Conservation (phyloP, 257 asterid genomes). For the Solanum medicagineum region DNA sequence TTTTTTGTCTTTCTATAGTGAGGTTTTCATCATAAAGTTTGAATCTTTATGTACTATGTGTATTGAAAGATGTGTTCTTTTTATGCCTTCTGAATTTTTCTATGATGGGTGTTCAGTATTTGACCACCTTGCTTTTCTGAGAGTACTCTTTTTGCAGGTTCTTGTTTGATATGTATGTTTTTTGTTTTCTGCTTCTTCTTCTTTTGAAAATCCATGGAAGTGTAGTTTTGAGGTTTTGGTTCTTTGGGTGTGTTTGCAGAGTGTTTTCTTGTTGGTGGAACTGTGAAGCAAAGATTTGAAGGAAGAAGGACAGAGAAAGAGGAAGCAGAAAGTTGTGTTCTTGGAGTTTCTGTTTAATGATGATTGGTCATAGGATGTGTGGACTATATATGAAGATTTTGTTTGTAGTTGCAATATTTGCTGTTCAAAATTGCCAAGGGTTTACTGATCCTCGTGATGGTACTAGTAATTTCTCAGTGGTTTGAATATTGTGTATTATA, state of each 20-base stretch:
- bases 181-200: neutral
- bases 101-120: slow-evolving; percentile 20
- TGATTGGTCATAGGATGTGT: slow-evolving; percentile 36
- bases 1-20: neutral
- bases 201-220: neutral
- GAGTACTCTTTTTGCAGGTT: neutral
- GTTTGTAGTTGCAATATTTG: slow-evolving; percentile 20
- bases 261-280: neutral
- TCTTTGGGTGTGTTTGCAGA: slow-evolving; percentile 2
- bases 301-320: neutral
- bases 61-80: slow-evolving; percentile 25
- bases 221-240: neutral
- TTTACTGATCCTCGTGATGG: slow-evolving; percentile 84
- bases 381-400: slow-evolving; percentile 24
- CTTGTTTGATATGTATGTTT: neutral
- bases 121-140: slow-evolving; percentile 30
- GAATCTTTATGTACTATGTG: slow-evolving; percentile 4
- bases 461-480: slow-evolving; percentile 2
- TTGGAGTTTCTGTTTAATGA: slow-evolving; percentile 7
- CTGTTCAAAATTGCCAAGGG: slow-evolving; percentile 34
- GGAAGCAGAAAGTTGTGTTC: slow-evolving; percentile 3
- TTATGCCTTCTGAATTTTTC: slow-evolving; percentile 34
- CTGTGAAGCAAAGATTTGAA: neutral
- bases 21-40: neutral
- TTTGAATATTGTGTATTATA: neutral